Percentiles rank a stretch among this genome's conserved stretches.
Evolutionary conservation across 192 early-diverging fungal species (phyloP).

Genomic region (Linnemannia exigua): DNA sequence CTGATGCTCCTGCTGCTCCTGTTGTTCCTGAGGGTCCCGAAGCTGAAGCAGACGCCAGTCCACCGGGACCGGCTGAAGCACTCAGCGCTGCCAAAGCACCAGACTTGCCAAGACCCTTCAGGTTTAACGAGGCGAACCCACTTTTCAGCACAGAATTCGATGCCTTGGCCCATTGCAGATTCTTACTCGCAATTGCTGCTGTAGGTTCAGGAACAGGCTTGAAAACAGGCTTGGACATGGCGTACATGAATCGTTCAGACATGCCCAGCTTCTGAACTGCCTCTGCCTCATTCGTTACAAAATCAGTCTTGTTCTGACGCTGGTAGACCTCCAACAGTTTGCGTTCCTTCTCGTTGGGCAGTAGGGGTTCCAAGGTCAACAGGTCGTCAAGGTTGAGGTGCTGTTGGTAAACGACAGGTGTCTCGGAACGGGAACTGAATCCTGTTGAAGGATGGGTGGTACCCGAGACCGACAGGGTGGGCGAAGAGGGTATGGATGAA

Average conservation of each 20-base stretch:
- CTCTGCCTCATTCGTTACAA: conserved; percentile 23
- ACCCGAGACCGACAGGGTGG: neutral
- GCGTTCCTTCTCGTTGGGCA: conserved; percentile 43
- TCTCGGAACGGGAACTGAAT: conserved; percentile 34
- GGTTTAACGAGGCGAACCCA: conserved; percentile 27
- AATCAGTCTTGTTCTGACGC: conserved; percentile 34
- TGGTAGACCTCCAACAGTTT: conserved; percentile 29
- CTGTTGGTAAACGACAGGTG: conserved; percentile 36
- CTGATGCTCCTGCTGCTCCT: neutral
- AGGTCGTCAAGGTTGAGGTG: conserved; percentile 41
- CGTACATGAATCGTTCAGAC: conserved; percentile 48
- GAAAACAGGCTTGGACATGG: conserved; percentile 40
- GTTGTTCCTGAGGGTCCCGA: neutral
- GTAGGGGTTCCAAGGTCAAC: conserved; percentile 40
- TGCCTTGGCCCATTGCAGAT: conserved; percentile 20
- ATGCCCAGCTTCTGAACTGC: conserved; percentile 40
- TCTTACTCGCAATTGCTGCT: neutral
- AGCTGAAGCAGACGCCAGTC: neutral
- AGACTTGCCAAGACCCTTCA: conserved; percentile 13
- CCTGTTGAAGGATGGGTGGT: neutral
- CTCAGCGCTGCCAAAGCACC: neutral
- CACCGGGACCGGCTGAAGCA: neutral
- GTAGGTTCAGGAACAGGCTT: neutral
- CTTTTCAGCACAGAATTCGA: conserved; percentile 1
- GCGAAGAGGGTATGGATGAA: conserved; percentile 6